phyloP scores from a whole-genome alignment of 352 stramenopile species.

The Pythium scleroteichum region DNA sequence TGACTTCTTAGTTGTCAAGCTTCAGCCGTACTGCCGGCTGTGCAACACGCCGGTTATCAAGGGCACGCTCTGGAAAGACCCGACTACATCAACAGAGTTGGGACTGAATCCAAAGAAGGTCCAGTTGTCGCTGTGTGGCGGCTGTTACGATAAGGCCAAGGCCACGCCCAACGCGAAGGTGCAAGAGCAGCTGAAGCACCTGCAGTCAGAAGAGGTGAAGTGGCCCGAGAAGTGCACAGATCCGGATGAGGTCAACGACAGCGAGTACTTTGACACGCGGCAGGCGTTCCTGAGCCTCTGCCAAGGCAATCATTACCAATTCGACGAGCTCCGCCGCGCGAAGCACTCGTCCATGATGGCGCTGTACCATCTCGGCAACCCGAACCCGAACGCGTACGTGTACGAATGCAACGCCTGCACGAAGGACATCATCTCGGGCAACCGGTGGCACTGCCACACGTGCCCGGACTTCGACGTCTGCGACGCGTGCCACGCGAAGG shows the following conservation, averaged over 20 bases:
- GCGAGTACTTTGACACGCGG: constrained; percentile 95
- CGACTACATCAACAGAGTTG: constrained; percentile 31
- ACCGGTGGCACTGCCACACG: constrained; percentile 88
- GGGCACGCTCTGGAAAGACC: constrained; percentile 65
- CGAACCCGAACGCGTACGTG: constrained; percentile 86
- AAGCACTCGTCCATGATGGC: constrained; percentile 99
- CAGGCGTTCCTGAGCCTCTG: constrained; percentile 98
- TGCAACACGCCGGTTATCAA: constrained; percentile 80
- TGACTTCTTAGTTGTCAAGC: constrained; percentile 87
- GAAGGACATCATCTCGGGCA: constrained; percentile 78
- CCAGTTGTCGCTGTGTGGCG: constrained; percentile 76
- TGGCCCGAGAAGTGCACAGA: constrained; percentile 76
- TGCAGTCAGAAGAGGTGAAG: constrained; percentile 58
- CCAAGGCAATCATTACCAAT: constrained; percentile 98
- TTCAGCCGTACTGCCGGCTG: constrained; percentile 79
- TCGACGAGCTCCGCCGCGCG: constrained; percentile 96
- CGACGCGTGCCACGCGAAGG: constrained; percentile 83
- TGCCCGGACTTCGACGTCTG: constrained; percentile 91
- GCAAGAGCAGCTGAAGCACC: constrained; percentile 42
- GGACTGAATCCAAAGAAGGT: constrained; percentile 59
- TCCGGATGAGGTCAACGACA: constrained; percentile 83
- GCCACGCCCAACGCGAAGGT: constrained; percentile 43
- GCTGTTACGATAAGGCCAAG: constrained; percentile 74
- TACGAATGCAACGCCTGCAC: constrained; percentile 88
- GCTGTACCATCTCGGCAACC: constrained; percentile 98